Evolutionary conservation across 2,329 filamentous ascomycete genomes (phyloP).

Genomic region (Talaromyces piceae): DNA sequence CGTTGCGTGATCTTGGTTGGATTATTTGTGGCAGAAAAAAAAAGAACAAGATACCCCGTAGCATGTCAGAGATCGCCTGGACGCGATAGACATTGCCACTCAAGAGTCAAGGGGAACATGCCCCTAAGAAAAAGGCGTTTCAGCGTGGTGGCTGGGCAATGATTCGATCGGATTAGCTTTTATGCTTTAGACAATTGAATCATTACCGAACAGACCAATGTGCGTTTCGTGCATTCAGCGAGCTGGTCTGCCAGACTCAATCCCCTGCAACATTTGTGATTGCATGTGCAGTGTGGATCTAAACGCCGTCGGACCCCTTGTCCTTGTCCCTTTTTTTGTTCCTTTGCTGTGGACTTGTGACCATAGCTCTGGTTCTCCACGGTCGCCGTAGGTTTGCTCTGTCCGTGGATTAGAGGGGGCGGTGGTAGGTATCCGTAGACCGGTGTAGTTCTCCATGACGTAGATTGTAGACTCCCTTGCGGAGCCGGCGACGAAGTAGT

Average conservation of each 20-base stretch:
- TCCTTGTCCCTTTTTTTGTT: background rate
- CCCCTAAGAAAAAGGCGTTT: slow-evolving; percentile 9
- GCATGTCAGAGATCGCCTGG: slow-evolving; percentile 8
- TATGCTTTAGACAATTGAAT: slow-evolving; percentile 12
- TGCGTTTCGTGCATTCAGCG: slow-evolving; percentile 10
- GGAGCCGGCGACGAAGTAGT: too few species aligned
- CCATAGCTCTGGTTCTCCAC: background rate
- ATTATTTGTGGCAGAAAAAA: background rate
- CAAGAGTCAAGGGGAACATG: too few species aligned
- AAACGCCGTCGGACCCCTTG: background rate
- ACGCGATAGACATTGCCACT: slow-evolving; percentile 2
- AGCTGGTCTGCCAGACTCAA: background rate
- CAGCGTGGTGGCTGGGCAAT: slow-evolving; percentile 14
- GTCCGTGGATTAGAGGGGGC: background rate
- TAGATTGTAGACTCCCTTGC: background rate
- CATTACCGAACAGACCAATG: slow-evolving; percentile 14
- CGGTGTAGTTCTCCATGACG: background rate
- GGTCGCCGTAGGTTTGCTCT: background rate
- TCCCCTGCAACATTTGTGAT: background rate
- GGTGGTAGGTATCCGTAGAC: background rate
- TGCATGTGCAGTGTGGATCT: background rate
- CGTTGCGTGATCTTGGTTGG: slow-evolving; percentile 61
- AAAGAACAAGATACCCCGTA: slow-evolving; percentile 1
- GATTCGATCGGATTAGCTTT: slow-evolving; percentile 12
- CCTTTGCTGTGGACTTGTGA: background rate